Base-by-base conservation (phyloP, 2,329 filamentous ascomycete species). In the Trichoderma lentiforme region DNA sequence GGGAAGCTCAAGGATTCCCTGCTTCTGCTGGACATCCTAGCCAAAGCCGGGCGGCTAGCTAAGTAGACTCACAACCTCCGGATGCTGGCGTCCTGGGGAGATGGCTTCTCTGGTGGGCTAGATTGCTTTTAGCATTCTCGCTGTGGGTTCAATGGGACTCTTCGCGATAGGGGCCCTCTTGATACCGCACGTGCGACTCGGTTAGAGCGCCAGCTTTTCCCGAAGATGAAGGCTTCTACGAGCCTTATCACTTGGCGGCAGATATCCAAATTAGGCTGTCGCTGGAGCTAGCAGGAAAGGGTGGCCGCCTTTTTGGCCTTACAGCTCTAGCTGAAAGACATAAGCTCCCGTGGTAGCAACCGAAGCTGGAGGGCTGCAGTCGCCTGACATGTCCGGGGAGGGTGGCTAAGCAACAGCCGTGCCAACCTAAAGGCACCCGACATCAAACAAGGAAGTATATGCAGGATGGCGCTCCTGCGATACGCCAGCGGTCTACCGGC, bases 341-440 rank as follows among this genome's bases (percentile, higher is more conserved):
- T 62, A 70, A 70, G 67, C 67, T 70, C 39, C 67, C 67, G 67
- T 70, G 67, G 67, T 70, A 70, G 57, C 57, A 70, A 62, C 67
- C 67, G 67, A 47, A 51, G 67, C 32, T 62, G 57, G 67, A 70
- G 67, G 67, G 67, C 47, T 70, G 57, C 67, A 70, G 67, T 70
- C 67, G 57, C 60, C 67, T 70, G 67, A 70, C 67, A 58, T 70
- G 67, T 62, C 66, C 30, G 66, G 56, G 57, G 56, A 69, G 53
- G 66, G 39, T 68, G 66, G 66, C 66, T 62, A 69, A 53, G 39
- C 56, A 62, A 51, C 15, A 69, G 34, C 66, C 66, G 56, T 69
- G 43, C 57, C 39, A 34, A 62, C 39, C 15, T 28, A 51, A 58
- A 30, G 51, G 34, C 51, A 58, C 39, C 39, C 39, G 39, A 43